Evolutionary conservation across 495 filamentous ascomycete species (phyloP), one percentile per base, ranked within the genome.

Genomic region (Lasiosphaeria miniovina): DNA sequence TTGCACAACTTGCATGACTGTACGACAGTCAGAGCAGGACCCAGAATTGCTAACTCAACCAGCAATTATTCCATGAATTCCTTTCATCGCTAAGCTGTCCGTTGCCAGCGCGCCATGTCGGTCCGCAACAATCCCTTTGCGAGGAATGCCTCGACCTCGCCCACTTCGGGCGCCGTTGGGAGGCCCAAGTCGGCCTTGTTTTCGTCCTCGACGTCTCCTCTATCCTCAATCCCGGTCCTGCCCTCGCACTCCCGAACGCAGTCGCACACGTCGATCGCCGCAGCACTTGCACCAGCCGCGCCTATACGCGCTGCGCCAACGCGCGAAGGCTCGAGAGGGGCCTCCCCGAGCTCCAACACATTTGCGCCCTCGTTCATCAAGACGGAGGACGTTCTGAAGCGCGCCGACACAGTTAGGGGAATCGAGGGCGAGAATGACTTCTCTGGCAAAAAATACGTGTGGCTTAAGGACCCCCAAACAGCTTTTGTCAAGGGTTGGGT

Each of bases 391-490:
- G 71, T 88, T 65, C 79, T 86, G 58, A 81, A 84, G 40, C 83
- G 77, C 15, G 73, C 82, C 17, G 90, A 95, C 63, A 73, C 82
- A 38, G 86, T 93, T 17, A 82, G 85, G 15, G 88, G 89, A 6
- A 87, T 94, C 54, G 92, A 96, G 71, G 93, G 91, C 50, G 92
- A 96, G 68, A 96, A 94, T 74, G 95, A 98, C 79, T 97, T 99
- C 73, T 98, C 94, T 0, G 95, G 95, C n/a, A 96, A 92, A 73
- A 84, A 94, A 78, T 98, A 97, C 81, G 92, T 99, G 56, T 99
- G 95, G 95, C 76, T 98, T 65, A 86, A 86, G 71, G 91, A 99
- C 74, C 79, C 89, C 1, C 81, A 91, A 67, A 82, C 82, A 59
- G 94, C 94, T 5, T 99, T 99, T 70, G 84, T 96, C 17, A 90